Conservation (phyloP, 2,329 filamentous ascomycete species). For the Aureobasidium uvarum region DNA sequence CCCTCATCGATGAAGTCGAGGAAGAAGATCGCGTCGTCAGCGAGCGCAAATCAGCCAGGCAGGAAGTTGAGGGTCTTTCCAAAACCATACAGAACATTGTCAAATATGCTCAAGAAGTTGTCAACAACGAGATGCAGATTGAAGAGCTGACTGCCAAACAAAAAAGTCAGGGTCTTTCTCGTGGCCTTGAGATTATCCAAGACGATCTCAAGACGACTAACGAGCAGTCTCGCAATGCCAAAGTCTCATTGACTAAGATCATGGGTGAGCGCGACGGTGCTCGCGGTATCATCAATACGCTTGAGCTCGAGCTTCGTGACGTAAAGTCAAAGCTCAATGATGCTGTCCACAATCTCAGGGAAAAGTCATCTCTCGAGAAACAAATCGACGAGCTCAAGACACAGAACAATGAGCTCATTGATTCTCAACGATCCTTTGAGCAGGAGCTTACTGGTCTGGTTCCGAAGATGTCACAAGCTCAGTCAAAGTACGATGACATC, state of each 20-base stretch:
- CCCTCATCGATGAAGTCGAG: slow-evolving; percentile 49
- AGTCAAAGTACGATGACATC: slow-evolving; percentile 73
- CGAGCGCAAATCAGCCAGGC: slow-evolving; percentile 61
- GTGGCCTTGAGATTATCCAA: slow-evolving; percentile 81
- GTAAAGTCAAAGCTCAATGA: slow-evolving; percentile 68
- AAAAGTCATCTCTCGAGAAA: slow-evolving; percentile 67
- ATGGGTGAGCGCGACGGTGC: slow-evolving; percentile 68
- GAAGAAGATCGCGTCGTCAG: slow-evolving; percentile 66
- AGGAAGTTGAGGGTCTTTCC: slow-evolving; percentile 71
- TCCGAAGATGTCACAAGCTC: slow-evolving; percentile 73
- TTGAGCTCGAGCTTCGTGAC: slow-evolving; percentile 78
- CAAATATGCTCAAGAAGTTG: slow-evolving; percentile 69
- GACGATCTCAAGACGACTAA: slow-evolving; percentile 66
- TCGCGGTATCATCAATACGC: slow-evolving; percentile 61
- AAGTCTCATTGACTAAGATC: slow-evolving; percentile 64
- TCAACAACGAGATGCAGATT: slow-evolving; percentile 69
- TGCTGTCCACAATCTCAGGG: slow-evolving; percentile 72
- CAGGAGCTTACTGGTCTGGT: slow-evolving; percentile 69
- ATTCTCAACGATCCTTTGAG: slow-evolving; percentile 67
- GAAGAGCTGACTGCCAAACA: slow-evolving; percentile 73
- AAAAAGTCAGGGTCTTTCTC: slow-evolving; percentile 61
- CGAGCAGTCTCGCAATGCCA: slow-evolving; percentile 65
- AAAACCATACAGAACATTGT: slow-evolving; percentile 75
- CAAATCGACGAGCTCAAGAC: slow-evolving; percentile 73
- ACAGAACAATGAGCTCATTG: slow-evolving; percentile 65